phyloP scores from a whole-genome alignment of 352 stramenopile genomes.

The Pythium dissotocum region DNA sequence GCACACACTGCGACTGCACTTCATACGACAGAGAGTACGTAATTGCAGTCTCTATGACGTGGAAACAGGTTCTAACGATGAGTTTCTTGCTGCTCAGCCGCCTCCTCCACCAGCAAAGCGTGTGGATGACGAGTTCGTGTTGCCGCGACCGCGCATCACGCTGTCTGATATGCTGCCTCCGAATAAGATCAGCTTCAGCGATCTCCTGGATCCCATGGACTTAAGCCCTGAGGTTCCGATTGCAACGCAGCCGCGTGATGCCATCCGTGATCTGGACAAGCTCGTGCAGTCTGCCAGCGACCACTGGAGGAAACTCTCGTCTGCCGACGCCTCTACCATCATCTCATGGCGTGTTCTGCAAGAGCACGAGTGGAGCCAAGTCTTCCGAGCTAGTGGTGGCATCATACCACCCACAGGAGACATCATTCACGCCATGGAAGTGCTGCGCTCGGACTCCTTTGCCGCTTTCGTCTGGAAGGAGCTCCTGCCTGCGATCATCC shows the following conservation, averaged over 20 bases:
- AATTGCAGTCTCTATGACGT: not conserved
- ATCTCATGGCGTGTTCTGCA: slow-evolving; percentile 35
- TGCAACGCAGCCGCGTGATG: not conserved
- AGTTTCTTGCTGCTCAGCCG: not conserved
- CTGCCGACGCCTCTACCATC: slow-evolving; percentile 27
- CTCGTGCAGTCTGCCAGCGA: not conserved
- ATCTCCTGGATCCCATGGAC: slow-evolving; percentile 19
- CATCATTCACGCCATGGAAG: slow-evolving; percentile 40
- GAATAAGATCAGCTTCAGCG: slow-evolving; percentile 28
- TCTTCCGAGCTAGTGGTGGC: slow-evolving; percentile 18
- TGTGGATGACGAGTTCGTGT: slow-evolving; percentile 46
- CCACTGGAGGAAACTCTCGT: slow-evolving; percentile 22
- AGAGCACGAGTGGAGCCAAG: slow-evolving; percentile 46
- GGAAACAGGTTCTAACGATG: slow-evolving; percentile 9
- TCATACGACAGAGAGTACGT: slow-evolving; percentile 42
- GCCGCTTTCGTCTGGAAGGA: slow-evolving; percentile 53
- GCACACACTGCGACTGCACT: slow-evolving; percentile 64
- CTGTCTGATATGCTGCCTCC: slow-evolving; percentile 42
- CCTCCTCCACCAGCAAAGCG: slow-evolving; percentile 27
- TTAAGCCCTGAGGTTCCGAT: not conserved
- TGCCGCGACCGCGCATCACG: slow-evolving; percentile 43
- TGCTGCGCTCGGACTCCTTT: slow-evolving; percentile 45
- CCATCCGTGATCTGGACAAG: not conserved
- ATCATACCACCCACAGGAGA: slow-evolving; percentile 24
- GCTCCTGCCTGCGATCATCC: slow-evolving; percentile 41